phyloP scores from a whole-genome alignment of 768 basidiomycete genomes.

The Calocera viscosa region DNA sequence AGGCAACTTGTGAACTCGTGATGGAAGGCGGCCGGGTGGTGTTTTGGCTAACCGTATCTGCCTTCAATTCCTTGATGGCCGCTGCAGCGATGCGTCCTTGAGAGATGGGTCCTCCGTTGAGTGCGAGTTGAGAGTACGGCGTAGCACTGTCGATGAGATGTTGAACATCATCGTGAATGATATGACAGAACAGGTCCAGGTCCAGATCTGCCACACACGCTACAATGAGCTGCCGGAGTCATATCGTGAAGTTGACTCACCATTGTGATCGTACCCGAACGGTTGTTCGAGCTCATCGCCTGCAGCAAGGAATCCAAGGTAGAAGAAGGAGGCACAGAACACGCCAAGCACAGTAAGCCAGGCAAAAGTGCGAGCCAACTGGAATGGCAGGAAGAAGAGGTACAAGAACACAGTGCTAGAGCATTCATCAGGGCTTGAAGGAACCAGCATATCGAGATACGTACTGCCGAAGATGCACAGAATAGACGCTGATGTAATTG shows the following conservation, averaged over 20 bases:
- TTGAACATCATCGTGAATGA: conserved; percentile 46
- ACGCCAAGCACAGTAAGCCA: conserved; percentile 60
- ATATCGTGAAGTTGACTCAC: conserved; percentile 3
- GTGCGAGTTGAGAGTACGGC: conserved; percentile 21
- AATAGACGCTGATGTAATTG: conserved; percentile 38
- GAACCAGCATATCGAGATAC: conserved; percentile 21
- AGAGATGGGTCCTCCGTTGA: not conserved
- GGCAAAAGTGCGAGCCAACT: conserved; percentile 47
- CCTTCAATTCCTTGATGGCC: not conserved
- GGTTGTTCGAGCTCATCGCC: conserved; percentile 27
- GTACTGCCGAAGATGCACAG: conserved; percentile 45
- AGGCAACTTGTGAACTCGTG: not conserved
- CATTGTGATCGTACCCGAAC: conserved; percentile 21
- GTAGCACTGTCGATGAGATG: conserved; percentile 40
- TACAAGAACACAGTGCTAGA: conserved; percentile 54
- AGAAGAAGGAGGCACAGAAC: conserved; percentile 53
- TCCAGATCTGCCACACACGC: conserved; percentile 48
- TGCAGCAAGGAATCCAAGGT: conserved; percentile 62
- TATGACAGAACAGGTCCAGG: conserved; percentile 38
- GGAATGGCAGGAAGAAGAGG: conserved; percentile 66
- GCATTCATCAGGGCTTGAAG: not conserved
- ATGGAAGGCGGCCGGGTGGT: not conserved
- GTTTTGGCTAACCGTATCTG: not conserved
- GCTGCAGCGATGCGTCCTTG: not conserved
- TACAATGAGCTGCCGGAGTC: not conserved